These are phyloP conservation scores for Phyllosticta citriasiana DNA, from an alignment of 2,329 filamentous ascomycete genomes.

Conservation along the genomic window DNA sequence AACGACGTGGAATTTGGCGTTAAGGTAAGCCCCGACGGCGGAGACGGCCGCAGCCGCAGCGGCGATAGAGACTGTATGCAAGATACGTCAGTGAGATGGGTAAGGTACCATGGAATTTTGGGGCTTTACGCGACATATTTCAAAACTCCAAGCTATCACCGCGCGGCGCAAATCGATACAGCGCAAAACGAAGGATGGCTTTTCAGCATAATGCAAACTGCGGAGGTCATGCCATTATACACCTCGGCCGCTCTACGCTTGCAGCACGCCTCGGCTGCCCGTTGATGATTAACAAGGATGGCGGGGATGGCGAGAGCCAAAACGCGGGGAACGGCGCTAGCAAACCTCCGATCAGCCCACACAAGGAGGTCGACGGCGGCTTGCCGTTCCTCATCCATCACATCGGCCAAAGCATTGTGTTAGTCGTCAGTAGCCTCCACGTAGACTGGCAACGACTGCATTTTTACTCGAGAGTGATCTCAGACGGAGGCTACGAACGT, in stretches of 20 bases:
- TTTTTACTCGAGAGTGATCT: no score
- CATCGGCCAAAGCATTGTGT: neutral
- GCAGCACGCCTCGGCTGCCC: neutral
- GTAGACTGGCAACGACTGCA: neutral
- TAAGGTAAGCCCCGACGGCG: conserved; percentile 43
- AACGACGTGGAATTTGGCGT: conserved; percentile 58
- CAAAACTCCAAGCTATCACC: neutral
- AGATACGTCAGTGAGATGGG: neutral
- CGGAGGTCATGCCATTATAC: neutral
- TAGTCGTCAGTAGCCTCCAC: neutral
- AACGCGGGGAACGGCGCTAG: neutral
- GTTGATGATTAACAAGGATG: neutral
- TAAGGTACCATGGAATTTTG: neutral
- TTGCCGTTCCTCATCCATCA: neutral
- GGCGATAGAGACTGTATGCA: neutral
- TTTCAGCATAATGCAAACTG: neutral
- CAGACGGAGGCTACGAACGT: no score
- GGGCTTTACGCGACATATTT: conserved; percentile 1
- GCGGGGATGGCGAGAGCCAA: neutral
- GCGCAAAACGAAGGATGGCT: neutral
- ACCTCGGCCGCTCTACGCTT: neutral
- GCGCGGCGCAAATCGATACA: neutral
- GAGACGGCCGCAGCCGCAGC: conserved; percentile 30
- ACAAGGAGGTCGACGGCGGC: neutral
- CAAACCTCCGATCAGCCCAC: neutral